phyloP scores from a whole-genome alignment of 2,329 filamentous ascomycete species.

The Dichotomopilus funicola region DNA sequence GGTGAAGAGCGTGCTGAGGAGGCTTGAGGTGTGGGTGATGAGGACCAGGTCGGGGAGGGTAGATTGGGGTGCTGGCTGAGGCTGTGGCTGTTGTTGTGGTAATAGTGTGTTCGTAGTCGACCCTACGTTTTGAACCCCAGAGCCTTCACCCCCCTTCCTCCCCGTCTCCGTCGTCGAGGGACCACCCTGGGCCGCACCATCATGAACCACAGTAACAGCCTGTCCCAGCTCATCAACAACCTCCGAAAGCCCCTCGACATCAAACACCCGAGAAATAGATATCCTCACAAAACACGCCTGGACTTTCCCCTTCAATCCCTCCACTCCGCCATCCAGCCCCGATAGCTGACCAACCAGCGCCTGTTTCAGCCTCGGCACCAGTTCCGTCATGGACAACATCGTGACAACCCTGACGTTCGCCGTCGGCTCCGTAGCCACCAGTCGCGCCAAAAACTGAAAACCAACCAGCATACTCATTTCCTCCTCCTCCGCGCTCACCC shows the following conservation, averaged over 20 bases:
- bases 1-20: conserved; percentile 48
- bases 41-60: conserved; percentile 42
- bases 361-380: conserved; percentile 39
- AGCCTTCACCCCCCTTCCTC: too few relatives aligned
- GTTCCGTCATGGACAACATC: conserved; percentile 35
- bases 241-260: conserved; percentile 52
- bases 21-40: conserved; percentile 47
- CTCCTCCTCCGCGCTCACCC: conserved; percentile 47
- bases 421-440: conserved; percentile 28
- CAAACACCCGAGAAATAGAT: conserved; percentile 51
- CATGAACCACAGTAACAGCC: conserved; percentile 22
- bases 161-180: conserved; percentile 1
- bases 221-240: conserved; percentile 45
- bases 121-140: too few relatives aligned
- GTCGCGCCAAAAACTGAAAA: conserved; percentile 40
- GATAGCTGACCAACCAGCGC: conserved; percentile 33
- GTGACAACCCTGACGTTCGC: conserved; percentile 41
- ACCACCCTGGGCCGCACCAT: conserved; percentile 37
- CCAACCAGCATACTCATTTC: conserved; percentile 44
- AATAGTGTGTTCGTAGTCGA: neutral
- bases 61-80: neutral
- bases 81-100: neutral
- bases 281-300: conserved; percentile 42
- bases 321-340: conserved; percentile 2
- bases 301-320: conserved; percentile 21